phyloP scores from a whole-genome alignment of 148 eudicot species.

The Rhododendron ferrugineum region DNA sequence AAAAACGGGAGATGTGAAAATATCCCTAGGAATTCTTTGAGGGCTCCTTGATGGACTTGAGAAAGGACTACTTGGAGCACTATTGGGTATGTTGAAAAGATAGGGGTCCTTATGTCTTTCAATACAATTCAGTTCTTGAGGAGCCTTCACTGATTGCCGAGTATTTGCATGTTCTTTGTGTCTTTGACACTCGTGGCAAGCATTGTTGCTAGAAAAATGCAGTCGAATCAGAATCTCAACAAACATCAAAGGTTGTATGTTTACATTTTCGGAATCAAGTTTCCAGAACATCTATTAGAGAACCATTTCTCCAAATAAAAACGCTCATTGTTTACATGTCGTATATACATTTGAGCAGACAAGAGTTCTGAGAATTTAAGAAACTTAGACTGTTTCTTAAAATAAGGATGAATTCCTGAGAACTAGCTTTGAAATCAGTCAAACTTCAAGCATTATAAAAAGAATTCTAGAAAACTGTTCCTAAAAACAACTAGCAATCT shows the following conservation, averaged over 20 bases:
- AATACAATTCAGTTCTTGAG: constrained; percentile 12
- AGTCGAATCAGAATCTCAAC: neutral
- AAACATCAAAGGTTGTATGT: neutral
- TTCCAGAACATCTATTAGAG: neutral
- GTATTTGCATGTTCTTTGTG: constrained; percentile 33
- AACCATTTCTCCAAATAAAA: neutral
- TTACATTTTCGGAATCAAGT: neutral
- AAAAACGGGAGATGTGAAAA: constrained; percentile 22
- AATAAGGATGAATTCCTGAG: neutral
- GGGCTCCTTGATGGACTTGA: constrained; percentile 63
- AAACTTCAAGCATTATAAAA: neutral
- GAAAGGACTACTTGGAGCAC: constrained; percentile 57
- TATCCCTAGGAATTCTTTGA: constrained; percentile 30
- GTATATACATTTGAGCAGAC: neutral
- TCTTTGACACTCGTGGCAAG: constrained; percentile 21
- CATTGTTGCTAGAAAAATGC: constrained; percentile 11
- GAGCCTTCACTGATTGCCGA: constrained; percentile 26
- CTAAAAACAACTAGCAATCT: neutral
- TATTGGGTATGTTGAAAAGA: constrained; percentile 23
- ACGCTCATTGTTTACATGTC: neutral
- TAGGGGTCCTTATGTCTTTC: constrained; percentile 21
- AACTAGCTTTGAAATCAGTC: neutral
- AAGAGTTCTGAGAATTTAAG: neutral
- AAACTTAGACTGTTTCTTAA: neutral
- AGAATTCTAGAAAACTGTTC: neutral